phyloP scores from a whole-genome alignment of 495 filamentous ascomycete species.

The Neurospora sp. region DNA sequence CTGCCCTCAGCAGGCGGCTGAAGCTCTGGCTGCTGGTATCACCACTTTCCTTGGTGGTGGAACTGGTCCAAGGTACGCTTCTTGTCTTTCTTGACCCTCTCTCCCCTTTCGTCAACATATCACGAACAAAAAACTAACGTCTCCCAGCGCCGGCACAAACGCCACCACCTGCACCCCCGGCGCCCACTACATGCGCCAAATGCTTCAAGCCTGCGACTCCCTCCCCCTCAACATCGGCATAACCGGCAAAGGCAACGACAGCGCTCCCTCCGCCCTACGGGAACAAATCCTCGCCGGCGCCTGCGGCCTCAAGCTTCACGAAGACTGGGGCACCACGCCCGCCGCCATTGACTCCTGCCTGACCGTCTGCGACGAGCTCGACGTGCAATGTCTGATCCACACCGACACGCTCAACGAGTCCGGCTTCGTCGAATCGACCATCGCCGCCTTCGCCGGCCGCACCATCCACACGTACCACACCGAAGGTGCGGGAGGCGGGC shows the following conservation, averaged over 20 bases:
- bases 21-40: constrained; percentile 78
- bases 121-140: constrained; percentile 5
- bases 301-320: constrained; percentile 89
- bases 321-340: constrained; percentile 94
- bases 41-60: constrained; percentile 91
- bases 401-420: constrained; percentile 97
- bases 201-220: constrained; percentile 82
- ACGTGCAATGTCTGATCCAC: constrained; percentile 93
- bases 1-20: constrained; percentile 87
- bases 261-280: constrained; percentile 54
- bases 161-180: constrained; percentile 95
- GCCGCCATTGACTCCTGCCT: constrained; percentile 90
- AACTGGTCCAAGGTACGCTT: constrained; percentile 65
- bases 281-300: constrained; percentile 81
- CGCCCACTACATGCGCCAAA: constrained; percentile 72
- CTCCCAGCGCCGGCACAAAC: constrained; percentile 70
- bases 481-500: constrained; percentile 91
- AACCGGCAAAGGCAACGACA: constrained; percentile 95
- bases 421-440: constrained; percentile 91
- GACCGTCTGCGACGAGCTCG: constrained; percentile 75
- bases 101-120: not conserved
- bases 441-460: constrained; percentile 76
- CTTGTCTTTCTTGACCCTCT: not conserved
- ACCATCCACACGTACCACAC: constrained; percentile 99
- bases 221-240: constrained; percentile 91